Base-by-base conservation (phyloP, 768 basidiomycete species). In the Serpula lacrymans region DNA sequence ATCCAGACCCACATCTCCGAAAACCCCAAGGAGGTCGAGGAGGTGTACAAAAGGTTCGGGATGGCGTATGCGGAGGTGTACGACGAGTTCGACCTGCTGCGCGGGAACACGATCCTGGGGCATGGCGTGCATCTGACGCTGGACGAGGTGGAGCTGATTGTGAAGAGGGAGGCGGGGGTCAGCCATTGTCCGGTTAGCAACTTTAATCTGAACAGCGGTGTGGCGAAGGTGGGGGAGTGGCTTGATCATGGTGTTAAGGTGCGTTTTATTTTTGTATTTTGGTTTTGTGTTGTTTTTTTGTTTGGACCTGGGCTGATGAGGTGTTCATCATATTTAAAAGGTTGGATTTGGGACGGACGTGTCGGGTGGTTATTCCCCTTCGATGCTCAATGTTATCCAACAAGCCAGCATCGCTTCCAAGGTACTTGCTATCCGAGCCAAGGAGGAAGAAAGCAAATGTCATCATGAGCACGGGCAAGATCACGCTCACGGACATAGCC, bases 1-100 rank as follows among this genome's bases (percentile, higher is more conserved):
- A 86, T 96, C 37, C 95, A 98, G 64, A 97, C 95, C 2, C 95
- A 97, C 60, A 81, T 97, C 31, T 80, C 85, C 11, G 95, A 98
- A 67, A 95, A 92, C 59, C 63, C 55, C 2, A 55, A 69, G 16
- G 95, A 98, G 61, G 69, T 95, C 41, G 68, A 63, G 18, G 50
- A 67, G 34, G 69, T 88, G 14, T 97, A 90, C 64, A 81, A 85
- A 0, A n/a, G n/a, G n/a, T 60, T 68, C 5, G 71, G 74, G 25
- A 49, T 63, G 2, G 77, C 78, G 30, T 97, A 97, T 58, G 79
- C 93, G 1, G 75, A 69, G 8, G 81, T 93, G 9, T 97, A 98
- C 60, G 88, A 95, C 51, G 66, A 70, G 26, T 83, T 75, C 59
- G 80, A 82, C 13, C 72, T 98, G 26, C 72, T 98, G 31, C 68